A percentile compares a stretch with the other conserved stretches of the same genome.
Evolutionary conservation across 768 basidiomycete species (phyloP).

Genomic region (Collybiopsis luxurians): DNA sequence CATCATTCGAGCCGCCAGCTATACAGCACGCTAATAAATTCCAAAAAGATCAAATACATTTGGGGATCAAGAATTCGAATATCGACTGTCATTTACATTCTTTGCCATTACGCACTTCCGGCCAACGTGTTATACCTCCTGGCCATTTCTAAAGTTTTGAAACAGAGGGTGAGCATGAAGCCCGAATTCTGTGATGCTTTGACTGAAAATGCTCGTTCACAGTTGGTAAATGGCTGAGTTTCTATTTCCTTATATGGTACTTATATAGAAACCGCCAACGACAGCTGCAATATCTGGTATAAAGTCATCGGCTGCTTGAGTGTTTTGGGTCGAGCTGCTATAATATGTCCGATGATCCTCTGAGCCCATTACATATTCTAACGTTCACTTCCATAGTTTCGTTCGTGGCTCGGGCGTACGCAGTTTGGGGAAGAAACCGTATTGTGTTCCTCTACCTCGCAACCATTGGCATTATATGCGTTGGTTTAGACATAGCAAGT

Average conservation of each 20-base stretch:
- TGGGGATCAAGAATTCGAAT: conserved; percentile 21
- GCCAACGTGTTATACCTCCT: conserved; percentile 25
- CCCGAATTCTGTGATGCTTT: no score
- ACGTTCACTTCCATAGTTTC: conserved; percentile 9
- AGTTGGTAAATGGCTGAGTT: no score
- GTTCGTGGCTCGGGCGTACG: conserved; percentile 21
- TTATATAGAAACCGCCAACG: neutral
- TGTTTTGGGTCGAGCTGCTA: conserved; percentile 13
- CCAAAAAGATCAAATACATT: conserved; percentile 15
- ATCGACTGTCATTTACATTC: conserved; percentile 22
- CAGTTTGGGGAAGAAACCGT: conserved; percentile 20
- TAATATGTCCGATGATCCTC: conserved; percentile 15
- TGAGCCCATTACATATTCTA: neutral
- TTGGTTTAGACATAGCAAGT: conserved; percentile 23
- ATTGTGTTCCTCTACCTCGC: conserved; percentile 20
- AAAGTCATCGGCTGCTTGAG: conserved; percentile 9
- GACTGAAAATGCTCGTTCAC: no score
- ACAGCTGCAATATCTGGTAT: conserved; percentile 14
- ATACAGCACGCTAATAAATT: neutral
- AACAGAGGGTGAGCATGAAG: conserved; percentile 15
- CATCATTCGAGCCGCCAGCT: neutral
- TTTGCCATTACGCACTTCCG: conserved; percentile 24
- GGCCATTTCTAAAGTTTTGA: conserved; percentile 15
- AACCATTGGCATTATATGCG: conserved; percentile 17
- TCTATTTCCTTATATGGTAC: neutral